phyloP scores from a whole-genome alignment of 2,329 filamentous ascomycete species.

The Truncatella angustata region DNA sequence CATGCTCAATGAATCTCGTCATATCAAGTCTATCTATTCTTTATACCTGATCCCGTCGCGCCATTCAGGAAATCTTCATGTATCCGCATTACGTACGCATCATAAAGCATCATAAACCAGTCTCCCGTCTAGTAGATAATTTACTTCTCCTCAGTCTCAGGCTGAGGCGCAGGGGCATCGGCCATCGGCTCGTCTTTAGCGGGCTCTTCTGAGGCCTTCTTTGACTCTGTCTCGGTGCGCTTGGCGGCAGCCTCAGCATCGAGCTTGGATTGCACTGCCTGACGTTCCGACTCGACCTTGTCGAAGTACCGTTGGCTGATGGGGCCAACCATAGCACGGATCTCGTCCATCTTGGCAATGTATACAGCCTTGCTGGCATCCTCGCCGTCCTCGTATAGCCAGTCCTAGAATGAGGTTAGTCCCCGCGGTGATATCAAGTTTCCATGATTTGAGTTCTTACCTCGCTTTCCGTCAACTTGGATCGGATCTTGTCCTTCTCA shows the following conservation, averaged over 20 bases:
- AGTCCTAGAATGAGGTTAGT: conserved; percentile 63
- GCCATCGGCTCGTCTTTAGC: conserved; percentile 62
- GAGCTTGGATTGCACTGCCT: conserved; percentile 71
- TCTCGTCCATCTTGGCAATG: conserved; percentile 92
- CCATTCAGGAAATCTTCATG: conserved; percentile 8
- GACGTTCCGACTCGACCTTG: conserved; percentile 84
- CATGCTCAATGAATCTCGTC: conserved; percentile 7
- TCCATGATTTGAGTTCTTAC: conserved; percentile 52
- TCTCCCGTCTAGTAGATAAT: neutral
- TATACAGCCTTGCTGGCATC: conserved; percentile 94
- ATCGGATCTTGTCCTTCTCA: conserved; percentile 83
- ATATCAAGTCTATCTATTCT: conserved; percentile 14
- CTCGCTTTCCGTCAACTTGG: conserved; percentile 81
- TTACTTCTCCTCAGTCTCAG: conserved; percentile 43
- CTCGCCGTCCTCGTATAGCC: conserved; percentile 96
- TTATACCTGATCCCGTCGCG: conserved; percentile 12
- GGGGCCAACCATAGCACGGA: conserved; percentile 84
- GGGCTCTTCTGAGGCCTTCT: conserved; percentile 46
- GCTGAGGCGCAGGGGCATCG: conserved; percentile 57
- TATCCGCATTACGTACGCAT: conserved; percentile 7
- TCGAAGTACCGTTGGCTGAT: conserved; percentile 95
- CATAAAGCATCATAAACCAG: neutral
- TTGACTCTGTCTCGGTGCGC: conserved; percentile 63
- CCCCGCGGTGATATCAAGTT: neutral
- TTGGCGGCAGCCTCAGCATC: conserved; percentile 79